These are phyloP conservation scores for Ophiostoma piceae DNA, from an alignment of 2,329 filamentous ascomycete species.

Conservation along the genomic window DNA sequence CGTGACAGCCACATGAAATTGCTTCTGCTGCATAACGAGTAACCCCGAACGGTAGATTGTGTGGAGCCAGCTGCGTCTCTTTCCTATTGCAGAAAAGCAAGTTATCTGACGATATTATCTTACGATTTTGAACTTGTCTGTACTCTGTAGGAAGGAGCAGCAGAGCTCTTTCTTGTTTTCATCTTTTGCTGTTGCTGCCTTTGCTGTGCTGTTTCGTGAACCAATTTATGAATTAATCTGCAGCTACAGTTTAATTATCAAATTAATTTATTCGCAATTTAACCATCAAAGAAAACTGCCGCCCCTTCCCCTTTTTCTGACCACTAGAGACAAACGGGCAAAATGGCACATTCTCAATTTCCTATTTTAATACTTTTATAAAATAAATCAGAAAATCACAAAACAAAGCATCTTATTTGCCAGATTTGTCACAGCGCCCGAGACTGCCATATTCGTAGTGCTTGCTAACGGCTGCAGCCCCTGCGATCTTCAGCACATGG, in stretches of 20 bases:
- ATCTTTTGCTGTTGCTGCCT: neutral
- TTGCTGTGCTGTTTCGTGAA: no score
- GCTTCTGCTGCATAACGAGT: neutral
- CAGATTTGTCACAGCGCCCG: neutral
- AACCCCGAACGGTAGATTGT: neutral
- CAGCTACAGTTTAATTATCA: neutral
- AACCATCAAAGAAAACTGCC: neutral
- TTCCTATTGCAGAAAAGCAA: neutral
- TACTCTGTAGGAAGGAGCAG: neutral
- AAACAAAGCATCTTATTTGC: neutral
- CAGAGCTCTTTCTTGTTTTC: neutral
- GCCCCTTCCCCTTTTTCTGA: neutral
- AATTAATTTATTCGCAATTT: neutral
- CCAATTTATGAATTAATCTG: neutral
- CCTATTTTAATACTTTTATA: neutral
- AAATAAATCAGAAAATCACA: neutral
- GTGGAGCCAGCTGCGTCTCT: neutral
- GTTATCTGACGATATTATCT: constrained; percentile 1
- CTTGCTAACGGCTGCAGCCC: neutral
- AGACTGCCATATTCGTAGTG: no score
- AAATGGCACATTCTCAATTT: neutral
- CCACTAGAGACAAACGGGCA: neutral
- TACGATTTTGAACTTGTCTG: neutral
- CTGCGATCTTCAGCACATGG: neutral
- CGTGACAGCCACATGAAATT: neutral